Percentiles rank a stretch among this genome's conserved stretches.
phyloP scores from a whole-genome alignment of 345 rosid species.

The Alliaria petiolata region DNA sequence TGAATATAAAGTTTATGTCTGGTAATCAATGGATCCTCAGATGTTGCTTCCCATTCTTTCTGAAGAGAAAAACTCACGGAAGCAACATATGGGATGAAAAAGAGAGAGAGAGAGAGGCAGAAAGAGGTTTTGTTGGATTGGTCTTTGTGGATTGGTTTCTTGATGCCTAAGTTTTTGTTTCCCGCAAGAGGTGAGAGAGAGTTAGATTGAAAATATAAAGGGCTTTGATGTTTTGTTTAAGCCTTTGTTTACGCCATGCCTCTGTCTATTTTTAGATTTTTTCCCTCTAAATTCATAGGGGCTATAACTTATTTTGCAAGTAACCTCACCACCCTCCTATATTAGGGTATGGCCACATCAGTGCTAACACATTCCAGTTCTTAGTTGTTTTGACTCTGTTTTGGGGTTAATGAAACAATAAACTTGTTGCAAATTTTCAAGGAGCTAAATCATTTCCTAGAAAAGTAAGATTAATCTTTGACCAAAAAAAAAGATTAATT shows the following conservation, averaged over 20 bases:
- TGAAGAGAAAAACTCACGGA: no score
- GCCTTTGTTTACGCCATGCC: conserved; percentile 32
- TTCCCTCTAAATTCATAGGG: conserved; percentile 13
- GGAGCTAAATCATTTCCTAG: not conserved
- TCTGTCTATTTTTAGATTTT: conserved; percentile 21
- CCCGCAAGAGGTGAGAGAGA: conserved; percentile 25
- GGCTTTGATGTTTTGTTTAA: conserved; percentile 14
- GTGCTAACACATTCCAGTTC: conserved; percentile 18
- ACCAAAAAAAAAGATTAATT: not conserved
- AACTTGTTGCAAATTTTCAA: not conserved
- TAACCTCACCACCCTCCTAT: conserved; percentile 11
- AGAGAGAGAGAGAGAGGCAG: conserved; percentile 23
- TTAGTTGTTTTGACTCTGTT: conserved; percentile 18
- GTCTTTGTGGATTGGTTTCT: conserved; percentile 12
- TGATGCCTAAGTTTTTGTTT: conserved; percentile 20
- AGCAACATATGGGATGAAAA: conserved; percentile 28
- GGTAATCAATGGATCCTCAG: conserved; percentile 25
- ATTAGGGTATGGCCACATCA: conserved; percentile 26
- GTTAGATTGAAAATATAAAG: conserved; percentile 27
- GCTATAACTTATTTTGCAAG: conserved; percentile 15
- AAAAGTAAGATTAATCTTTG: not conserved
- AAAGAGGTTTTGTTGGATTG: conserved; percentile 15
- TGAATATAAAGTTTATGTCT: conserved; percentile 9
- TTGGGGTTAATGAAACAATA: not conserved
- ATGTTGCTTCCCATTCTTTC: conserved; percentile 20